These are phyloP conservation scores for Sclerotinia trifoliorum DNA, from an alignment of 2,329 filamentous ascomycete genomes.

Conservation along the genomic window DNA sequence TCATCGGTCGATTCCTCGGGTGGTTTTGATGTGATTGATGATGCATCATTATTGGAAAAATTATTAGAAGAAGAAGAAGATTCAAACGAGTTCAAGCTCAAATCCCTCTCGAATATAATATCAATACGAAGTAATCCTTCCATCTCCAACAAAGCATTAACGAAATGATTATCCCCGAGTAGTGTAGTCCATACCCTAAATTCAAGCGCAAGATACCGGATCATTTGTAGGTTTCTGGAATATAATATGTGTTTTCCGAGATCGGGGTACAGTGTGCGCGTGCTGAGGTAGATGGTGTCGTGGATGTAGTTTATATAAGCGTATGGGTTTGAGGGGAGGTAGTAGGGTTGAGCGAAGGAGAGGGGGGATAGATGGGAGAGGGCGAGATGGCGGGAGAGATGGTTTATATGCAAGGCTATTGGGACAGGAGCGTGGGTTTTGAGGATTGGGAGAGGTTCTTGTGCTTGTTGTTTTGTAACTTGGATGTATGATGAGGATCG, in stretches of 20 bases:
- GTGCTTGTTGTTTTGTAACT: background rate
- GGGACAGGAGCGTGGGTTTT: background rate
- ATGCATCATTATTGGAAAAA: background rate
- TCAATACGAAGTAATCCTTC: background rate
- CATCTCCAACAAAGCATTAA: conserved; percentile 17
- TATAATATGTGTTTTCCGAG: conserved; percentile 14
- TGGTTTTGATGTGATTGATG: background rate
- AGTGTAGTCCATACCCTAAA: background rate
- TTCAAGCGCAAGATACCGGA: background rate
- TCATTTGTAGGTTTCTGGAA: background rate
- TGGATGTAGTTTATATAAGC: conserved; percentile 6
- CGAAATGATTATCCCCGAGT: conserved; percentile 16
- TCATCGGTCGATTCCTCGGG: background rate
- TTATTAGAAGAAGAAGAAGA: background rate
- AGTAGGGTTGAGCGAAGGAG: conserved; percentile 8
- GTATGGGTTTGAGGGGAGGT: conserved; percentile 13
- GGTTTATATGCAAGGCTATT: background rate
- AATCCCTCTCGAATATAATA: background rate
- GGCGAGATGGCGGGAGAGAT: conserved; percentile 14
- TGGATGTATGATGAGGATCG: too few relatives aligned
- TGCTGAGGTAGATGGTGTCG: conserved; percentile 2
- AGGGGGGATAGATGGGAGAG: background rate
- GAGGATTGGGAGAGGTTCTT: background rate
- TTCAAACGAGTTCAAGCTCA: too few relatives aligned
- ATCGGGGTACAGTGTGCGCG: background rate